Conservation (phyloP, 176 grass and related monocot genomes). For the Aechmea fasciata region DNA sequence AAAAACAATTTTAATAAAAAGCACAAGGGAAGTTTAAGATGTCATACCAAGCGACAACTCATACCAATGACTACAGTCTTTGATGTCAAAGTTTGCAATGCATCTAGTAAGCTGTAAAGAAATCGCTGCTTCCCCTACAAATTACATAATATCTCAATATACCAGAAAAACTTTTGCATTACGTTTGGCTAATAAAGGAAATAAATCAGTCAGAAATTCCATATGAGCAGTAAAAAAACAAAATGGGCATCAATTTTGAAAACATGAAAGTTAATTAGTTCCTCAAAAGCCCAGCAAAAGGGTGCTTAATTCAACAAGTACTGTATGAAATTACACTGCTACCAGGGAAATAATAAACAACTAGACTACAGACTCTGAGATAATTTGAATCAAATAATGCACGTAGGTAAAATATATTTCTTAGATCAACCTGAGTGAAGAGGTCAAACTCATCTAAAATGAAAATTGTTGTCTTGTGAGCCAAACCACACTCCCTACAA, state of each 20-base stretch:
- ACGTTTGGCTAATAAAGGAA: constrained; percentile 1
- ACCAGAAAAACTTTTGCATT: constrained; percentile 5
- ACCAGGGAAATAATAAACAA: too few relatives aligned
- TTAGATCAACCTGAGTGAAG: constrained; percentile 67
- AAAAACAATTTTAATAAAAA: background rate
- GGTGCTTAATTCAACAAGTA: too few relatives aligned
- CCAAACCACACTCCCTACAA: constrained; percentile 76
- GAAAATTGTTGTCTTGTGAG: constrained; percentile 76
- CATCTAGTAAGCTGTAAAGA: constrained; percentile 92
- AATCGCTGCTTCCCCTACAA: constrained; percentile 88
- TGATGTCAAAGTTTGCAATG: constrained; percentile 75
- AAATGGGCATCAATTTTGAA: background rate
- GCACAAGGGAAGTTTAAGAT: constrained; percentile 1
- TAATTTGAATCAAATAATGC: background rate
- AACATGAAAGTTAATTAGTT: background rate
- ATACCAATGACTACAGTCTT: constrained; percentile 88
- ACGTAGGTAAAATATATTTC: background rate
- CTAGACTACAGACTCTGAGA: too few relatives aligned
- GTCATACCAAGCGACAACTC: constrained; percentile 78
- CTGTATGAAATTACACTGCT: too few relatives aligned
- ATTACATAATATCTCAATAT: constrained; percentile 10
- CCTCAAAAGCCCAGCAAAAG: too few relatives aligned
- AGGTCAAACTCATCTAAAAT: constrained; percentile 86
- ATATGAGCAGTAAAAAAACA: background rate
- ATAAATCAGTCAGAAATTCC: background rate